These are phyloP conservation scores for Zasmidium angulare DNA, from an alignment of 2,329 filamentous ascomycete genomes.

Conservation along the genomic window DNA sequence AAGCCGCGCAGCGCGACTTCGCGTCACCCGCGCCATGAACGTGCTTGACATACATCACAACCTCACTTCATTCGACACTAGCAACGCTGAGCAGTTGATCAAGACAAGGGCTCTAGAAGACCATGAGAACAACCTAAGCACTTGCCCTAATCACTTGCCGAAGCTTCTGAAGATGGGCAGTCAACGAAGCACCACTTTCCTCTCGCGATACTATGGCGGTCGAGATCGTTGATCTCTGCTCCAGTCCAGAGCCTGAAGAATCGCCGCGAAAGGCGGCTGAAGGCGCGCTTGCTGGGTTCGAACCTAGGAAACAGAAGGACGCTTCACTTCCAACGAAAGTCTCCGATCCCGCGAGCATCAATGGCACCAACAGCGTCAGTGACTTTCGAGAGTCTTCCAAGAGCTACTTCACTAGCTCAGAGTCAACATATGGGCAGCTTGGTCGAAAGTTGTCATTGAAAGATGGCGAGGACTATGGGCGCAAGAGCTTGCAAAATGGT, in stretches of 20 bases:
- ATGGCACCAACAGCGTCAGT: too few species aligned
- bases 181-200: too few species aligned
- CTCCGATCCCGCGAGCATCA: too few species aligned
- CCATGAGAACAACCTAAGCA: background rate
- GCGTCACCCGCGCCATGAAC: background rate
- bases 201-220: background rate
- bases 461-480: too few species aligned
- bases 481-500: too few species aligned
- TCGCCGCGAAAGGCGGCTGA: background rate
- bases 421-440: too few species aligned
- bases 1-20: background rate
- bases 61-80: background rate
- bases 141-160: background rate
- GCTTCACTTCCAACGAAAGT: too few species aligned
- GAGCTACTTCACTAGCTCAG: too few species aligned
- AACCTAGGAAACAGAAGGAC: constrained; percentile 5
- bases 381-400: too few species aligned
- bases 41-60: background rate
- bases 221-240: constrained; percentile 8
- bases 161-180: background rate
- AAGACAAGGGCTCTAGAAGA: background rate
- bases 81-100: background rate
- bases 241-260: constrained; percentile 6
- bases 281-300: constrained; percentile 1
- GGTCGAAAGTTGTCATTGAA: too few species aligned